Evolutionary conservation across 163 green algal genomes (phyloP).

Genomic region (Coccomyxa subellipsoidea): DNA sequence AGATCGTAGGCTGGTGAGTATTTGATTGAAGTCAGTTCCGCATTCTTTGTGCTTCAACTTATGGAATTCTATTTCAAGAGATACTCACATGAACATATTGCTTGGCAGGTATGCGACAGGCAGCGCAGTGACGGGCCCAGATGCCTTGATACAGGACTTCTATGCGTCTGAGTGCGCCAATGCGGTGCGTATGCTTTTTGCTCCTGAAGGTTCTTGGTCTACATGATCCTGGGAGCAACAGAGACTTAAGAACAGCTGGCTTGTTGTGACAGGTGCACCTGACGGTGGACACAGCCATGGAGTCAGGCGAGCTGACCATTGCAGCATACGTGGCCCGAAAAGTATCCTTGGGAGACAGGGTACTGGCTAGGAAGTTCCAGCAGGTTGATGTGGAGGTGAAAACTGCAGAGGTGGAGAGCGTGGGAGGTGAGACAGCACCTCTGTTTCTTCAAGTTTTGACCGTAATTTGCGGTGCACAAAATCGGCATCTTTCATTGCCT

Average conservation of each 20-base stretch:
- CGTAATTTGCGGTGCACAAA: not conserved
- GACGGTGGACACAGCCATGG: slow-evolving; percentile 79
- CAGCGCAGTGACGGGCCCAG: slow-evolving; percentile 18
- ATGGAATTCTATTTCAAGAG: not conserved
- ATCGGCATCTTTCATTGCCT: not conserved
- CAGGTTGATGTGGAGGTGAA: slow-evolving; percentile 78
- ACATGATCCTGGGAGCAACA: no score
- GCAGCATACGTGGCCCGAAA: slow-evolving; percentile 71
- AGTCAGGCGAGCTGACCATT: slow-evolving; percentile 56
- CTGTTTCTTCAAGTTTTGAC: no score
- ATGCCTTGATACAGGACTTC: slow-evolving; percentile 91
- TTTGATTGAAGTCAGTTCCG: not conserved
- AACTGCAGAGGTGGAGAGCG: slow-evolving; percentile 73
- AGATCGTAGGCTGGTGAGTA: slow-evolving; percentile 89
- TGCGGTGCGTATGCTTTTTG: slow-evolving; percentile 10
- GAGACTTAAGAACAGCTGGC: no score
- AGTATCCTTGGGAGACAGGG: slow-evolving; percentile 59
- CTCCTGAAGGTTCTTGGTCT: not conserved
- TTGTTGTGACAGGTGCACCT: slow-evolving; percentile 67
- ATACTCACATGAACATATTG: not conserved
- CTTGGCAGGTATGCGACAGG: slow-evolving; percentile 76
- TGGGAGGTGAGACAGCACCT: slow-evolving; percentile 58
- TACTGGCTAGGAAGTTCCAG: slow-evolving; percentile 85
- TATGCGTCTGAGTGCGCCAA: slow-evolving; percentile 75
- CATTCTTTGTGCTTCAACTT: not conserved